A percentile compares a stretch with the other conserved stretches of the same genome.
phyloP scores from a whole-genome alignment of 441 rosid species.

The Aquilaria agallochum region DNA sequence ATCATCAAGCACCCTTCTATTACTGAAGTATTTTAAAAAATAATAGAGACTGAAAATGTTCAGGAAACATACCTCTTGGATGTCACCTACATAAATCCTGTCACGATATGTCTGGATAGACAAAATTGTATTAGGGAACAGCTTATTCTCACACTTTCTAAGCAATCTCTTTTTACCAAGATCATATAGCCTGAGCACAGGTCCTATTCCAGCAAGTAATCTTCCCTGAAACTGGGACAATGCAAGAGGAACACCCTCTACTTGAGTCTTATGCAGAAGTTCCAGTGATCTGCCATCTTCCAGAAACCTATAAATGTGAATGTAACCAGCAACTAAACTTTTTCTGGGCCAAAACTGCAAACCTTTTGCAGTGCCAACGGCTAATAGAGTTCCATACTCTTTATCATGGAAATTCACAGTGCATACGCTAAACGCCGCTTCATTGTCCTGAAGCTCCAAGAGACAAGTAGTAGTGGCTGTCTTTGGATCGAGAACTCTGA shows the following conservation, averaged over 20 bases:
- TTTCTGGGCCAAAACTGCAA: conserved; percentile 86
- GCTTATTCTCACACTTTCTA: conserved; percentile 91
- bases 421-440: conserved; percentile 91
- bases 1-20: too few species aligned
- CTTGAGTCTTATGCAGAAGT: conserved; percentile 95
- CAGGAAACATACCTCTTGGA: conserved; percentile 69
- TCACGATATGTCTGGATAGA: conserved; percentile 86
- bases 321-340: conserved; percentile 60
- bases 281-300: conserved; percentile 86
- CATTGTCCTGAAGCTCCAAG: conserved; percentile 95
- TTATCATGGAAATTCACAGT: conserved; percentile 93
- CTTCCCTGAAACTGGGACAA: conserved; percentile 91
- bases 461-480: conserved; percentile 86
- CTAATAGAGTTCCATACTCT: conserved; percentile 87
- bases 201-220: conserved; percentile 84
- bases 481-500: conserved; percentile 89
- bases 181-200: conserved; percentile 86
- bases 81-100: conserved; percentile 90
- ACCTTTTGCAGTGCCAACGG: conserved; percentile 94
- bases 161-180: conserved; percentile 89
- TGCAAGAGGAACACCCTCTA: conserved; percentile 94
- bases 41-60: not conserved
- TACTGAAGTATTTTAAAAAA: not conserved
- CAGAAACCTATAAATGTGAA: conserved; percentile 86
- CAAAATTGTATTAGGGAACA: conserved; percentile 78